These are phyloP conservation scores for Gracilaria domingensis DNA, from an alignment of 23 red algal genomes.

Conservation along the genomic window DNA sequence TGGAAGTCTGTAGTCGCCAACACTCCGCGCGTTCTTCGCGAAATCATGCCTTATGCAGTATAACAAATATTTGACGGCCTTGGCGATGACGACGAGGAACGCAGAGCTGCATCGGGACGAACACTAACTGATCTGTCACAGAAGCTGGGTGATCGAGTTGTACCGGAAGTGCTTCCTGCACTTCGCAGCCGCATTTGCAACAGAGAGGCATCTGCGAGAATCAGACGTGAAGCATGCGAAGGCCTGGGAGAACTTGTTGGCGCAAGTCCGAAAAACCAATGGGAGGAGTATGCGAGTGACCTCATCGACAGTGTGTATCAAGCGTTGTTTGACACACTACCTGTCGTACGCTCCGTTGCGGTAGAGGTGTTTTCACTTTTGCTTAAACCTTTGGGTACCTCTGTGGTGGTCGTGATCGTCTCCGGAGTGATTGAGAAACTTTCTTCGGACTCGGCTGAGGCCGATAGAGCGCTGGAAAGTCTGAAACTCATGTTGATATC, in stretches of 20 bases:
- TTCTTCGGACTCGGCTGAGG: conserved; percentile 20
- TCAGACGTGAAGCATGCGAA: conserved; percentile 81
- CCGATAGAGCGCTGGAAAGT: conserved; percentile 70
- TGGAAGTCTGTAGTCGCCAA: conserved; percentile 91
- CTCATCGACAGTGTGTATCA: conserved; percentile 58
- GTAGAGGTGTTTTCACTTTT: conserved; percentile 66
- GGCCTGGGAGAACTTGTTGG: conserved; percentile 76
- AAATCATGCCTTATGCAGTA: conserved; percentile 84
- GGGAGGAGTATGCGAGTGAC: conserved; percentile 40
- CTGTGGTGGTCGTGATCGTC: conserved; percentile 59
- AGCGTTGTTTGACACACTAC: conserved; percentile 58
- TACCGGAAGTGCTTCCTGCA: conserved; percentile 84
- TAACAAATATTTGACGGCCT: conserved; percentile 79
- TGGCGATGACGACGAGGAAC: conserved; percentile 75
- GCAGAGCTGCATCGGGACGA: conserved; percentile 72
- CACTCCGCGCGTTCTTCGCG: conserved; percentile 83
- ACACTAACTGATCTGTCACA: conserved; percentile 78
- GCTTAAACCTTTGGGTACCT: conserved; percentile 63
- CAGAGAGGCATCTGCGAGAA: conserved; percentile 51
- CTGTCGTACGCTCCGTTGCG: conserved; percentile 46
- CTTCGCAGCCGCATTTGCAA: conserved; percentile 59
- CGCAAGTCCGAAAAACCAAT: conserved; percentile 59
- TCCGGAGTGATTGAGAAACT: conserved; percentile 51
- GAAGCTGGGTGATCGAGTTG: conserved; percentile 83
- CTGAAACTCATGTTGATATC: conserved; percentile 50